phyloP scores from a whole-genome alignment of 1,284 basidiomycete species.

The Gastroboletus turbinatus region DNA sequence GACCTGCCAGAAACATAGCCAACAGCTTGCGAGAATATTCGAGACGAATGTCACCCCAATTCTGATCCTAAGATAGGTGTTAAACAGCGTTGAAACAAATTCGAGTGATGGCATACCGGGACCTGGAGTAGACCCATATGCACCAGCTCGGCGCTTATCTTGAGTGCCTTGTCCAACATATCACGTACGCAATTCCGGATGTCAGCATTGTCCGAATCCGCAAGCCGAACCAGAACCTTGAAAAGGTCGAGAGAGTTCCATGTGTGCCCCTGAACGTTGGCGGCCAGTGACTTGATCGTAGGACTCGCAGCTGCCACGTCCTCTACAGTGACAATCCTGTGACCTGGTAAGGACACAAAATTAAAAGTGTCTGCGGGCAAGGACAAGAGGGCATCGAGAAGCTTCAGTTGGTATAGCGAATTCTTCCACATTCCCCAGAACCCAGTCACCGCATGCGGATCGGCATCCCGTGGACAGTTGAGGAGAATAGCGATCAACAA shows the following conservation, averaged over 20 bases:
- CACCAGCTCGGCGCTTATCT: conserved; percentile 91
- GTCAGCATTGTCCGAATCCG: conserved; percentile 69
- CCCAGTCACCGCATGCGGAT: conserved; percentile 74
- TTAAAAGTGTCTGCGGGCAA: conserved; percentile 89
- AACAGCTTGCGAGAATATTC: conserved; percentile 88
- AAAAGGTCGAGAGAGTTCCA: conserved; percentile 96
- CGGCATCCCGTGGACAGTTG: conserved; percentile 67
- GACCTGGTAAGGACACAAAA: conserved; percentile 82
- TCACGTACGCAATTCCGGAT: conserved; percentile 78
- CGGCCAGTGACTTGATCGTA: conserved; percentile 83
- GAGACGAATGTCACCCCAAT: conserved; percentile 84
- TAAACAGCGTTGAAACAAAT: not conserved
- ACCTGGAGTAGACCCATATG: conserved; percentile 93
- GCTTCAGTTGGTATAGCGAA: conserved; percentile 80
- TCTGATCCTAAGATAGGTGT: conserved; percentile 53
- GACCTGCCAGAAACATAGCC: conserved; percentile 87
- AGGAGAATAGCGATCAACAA: conserved; percentile 78
- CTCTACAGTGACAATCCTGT: conserved; percentile 81
- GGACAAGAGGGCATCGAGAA: conserved; percentile 86
- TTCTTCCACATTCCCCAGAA: conserved; percentile 88
- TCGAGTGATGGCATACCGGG: conserved; percentile 49
- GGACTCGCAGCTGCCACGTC: conserved; percentile 81
- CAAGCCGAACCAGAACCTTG: conserved; percentile 80
- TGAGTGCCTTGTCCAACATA: conserved; percentile 89
- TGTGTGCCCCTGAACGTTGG: conserved; percentile 84